Evolutionary conservation across 441 rosid species (phyloP).

Genomic region (Pelargonium exstipulatum): DNA sequence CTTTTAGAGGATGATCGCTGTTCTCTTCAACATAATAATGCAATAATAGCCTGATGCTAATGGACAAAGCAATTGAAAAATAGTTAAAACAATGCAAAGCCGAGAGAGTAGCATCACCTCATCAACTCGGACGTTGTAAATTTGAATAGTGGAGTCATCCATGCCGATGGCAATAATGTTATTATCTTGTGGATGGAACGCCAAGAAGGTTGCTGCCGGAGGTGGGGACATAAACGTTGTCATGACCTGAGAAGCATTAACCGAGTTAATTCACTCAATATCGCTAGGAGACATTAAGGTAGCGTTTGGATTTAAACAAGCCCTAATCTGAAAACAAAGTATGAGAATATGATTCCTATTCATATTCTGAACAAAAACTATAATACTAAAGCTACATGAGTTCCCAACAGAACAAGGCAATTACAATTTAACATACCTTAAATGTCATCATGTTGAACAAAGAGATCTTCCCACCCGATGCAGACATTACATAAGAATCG

Average conservation of each 20-base stretch:
- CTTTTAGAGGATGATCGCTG: too few species aligned
- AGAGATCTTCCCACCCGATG: conserved; percentile 87
- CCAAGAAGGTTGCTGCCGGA: conserved; percentile 74
- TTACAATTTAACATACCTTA: conserved; percentile 39
- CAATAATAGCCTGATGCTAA: neutral
- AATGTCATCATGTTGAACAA: conserved; percentile 87
- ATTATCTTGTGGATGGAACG: conserved; percentile 79
- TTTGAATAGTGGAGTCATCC: conserved; percentile 75
- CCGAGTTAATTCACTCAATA: neutral
- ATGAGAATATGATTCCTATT: too few species aligned
- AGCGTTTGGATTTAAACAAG: too few species aligned
- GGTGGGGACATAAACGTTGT: conserved; percentile 73
- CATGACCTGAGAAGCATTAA: conserved; percentile 47
- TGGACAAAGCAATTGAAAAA: neutral
- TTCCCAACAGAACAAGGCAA: too few species aligned
- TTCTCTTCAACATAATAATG: too few species aligned
- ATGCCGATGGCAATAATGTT: conserved; percentile 77
- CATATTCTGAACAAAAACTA: too few species aligned
- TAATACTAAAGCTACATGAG: too few species aligned
- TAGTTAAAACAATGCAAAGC: neutral
- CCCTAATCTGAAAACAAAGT: too few species aligned
- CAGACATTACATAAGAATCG: conserved; percentile 87
- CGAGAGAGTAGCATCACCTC: conserved; percentile 38
- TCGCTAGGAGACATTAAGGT: too few species aligned
- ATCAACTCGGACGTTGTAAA: conserved; percentile 61